phyloP scores from a whole-genome alignment of 2,329 filamentous ascomycete genomes.

The Sphaceloma murrayae region DNA sequence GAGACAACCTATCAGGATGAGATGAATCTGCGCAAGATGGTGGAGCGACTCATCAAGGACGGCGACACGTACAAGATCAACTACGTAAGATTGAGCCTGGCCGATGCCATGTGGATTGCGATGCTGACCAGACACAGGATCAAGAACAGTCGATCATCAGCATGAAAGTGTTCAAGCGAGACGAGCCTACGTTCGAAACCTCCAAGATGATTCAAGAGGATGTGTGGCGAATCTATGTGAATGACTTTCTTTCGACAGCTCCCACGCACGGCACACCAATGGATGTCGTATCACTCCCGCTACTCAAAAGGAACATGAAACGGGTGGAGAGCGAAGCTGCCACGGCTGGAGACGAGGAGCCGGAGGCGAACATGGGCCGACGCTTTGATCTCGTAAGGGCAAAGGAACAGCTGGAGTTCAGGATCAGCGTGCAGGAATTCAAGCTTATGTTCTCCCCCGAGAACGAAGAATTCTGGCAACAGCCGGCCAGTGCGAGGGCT shows the following conservation, averaged over 20 bases:
- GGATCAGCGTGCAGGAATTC: constrained; percentile 37
- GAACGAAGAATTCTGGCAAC: constrained; percentile 36
- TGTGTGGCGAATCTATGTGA: constrained; percentile 90
- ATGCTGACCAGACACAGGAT: constrained; percentile 41
- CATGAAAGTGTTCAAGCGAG: constrained; percentile 76
- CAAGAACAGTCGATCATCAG: constrained; percentile 59
- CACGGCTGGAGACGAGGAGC: constrained; percentile 24
- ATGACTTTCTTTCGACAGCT: constrained; percentile 79
- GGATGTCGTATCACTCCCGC: constrained; percentile 29
- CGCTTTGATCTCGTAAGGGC: constrained; percentile 26
- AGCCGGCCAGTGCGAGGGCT: constrained; percentile 29
- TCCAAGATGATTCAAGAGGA: constrained; percentile 55
- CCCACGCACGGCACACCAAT: constrained; percentile 51
- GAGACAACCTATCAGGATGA: constrained; percentile 85
- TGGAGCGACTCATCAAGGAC: constrained; percentile 87
- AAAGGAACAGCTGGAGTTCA: constrained; percentile 37
- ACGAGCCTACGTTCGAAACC: constrained; percentile 68
- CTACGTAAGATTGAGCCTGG: constrained; percentile 57
- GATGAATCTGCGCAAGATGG: constrained; percentile 81
- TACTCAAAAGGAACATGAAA: constrained; percentile 33
- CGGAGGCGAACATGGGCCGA: constrained; percentile 17
- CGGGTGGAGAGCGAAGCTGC: constrained; percentile 24
- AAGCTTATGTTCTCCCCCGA: constrained; percentile 34
- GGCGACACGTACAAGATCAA: constrained; percentile 82
- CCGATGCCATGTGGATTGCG: not conserved